These are phyloP conservation scores for Salix dunnii DNA, from an alignment of 345 rosid genomes.

Conservation along the genomic window DNA sequence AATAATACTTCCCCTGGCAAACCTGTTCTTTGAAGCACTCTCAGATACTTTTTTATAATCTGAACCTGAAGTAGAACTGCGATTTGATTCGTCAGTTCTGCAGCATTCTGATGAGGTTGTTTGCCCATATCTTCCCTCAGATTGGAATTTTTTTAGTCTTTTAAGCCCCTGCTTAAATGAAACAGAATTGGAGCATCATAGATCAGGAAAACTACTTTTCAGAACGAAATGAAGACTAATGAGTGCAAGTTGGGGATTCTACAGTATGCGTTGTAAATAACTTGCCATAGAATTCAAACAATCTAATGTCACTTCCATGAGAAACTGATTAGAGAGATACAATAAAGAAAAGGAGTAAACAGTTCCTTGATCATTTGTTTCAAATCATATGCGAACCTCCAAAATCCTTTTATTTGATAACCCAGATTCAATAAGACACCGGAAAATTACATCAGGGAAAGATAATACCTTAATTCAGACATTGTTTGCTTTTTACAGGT, in stretches of 20 bases:
- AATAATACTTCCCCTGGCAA: conserved; percentile 31
- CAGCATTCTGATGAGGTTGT: conserved; percentile 19
- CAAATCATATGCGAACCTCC: no score
- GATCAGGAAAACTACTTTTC: neutral
- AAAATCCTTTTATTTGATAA: no score
- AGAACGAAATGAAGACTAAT: neutral
- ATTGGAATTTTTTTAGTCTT: conserved; percentile 55
- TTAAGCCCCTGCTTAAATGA: conserved; percentile 43
- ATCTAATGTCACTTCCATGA: neutral
- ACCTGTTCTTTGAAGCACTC: conserved; percentile 29
- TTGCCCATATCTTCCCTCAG: conserved; percentile 39
- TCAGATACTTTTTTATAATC: conserved; percentile 34
- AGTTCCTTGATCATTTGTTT: no score
- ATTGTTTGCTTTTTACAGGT: neutral
- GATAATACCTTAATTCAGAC: neutral
- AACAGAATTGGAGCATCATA: no score
- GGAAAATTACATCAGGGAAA: neutral
- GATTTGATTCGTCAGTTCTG: conserved; percentile 31
- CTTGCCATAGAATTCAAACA: neutral
- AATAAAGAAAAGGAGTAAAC: no score
- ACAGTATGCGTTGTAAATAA: neutral
- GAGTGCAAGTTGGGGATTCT: neutral
- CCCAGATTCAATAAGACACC: neutral
- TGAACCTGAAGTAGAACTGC: conserved; percentile 2
- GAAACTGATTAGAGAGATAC: neutral